These are phyloP conservation scores for Suillus fuscotomentosus DNA, from an alignment of 768 basidiomycete genomes.

Conservation along the genomic window DNA sequence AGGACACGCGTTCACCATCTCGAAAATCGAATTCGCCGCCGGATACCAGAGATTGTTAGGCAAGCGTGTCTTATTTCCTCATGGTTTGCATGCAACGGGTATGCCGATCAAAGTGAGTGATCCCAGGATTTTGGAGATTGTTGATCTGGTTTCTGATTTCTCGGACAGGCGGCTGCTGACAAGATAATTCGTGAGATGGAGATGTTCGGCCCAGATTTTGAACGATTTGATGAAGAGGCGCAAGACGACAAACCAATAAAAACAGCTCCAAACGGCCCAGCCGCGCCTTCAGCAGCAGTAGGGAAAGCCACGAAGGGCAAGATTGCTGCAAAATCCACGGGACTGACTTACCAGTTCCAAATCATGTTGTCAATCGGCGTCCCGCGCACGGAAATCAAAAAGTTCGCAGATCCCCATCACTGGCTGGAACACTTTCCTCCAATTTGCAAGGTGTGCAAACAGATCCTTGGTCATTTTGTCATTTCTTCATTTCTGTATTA, in stretches of 20 bases:
- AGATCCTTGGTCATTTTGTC: background rate
- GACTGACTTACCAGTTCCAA: constrained; percentile 96
- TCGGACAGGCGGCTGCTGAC: constrained; percentile 83
- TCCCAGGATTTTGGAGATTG: background rate
- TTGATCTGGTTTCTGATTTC: background rate
- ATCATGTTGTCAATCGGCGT: constrained; percentile 95
- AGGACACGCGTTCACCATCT: constrained; percentile 97
- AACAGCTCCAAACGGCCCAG: constrained; percentile 40
- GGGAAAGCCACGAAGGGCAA: constrained; percentile 96
- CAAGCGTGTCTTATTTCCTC: constrained; percentile 93
- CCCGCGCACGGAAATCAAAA: constrained; percentile 86
- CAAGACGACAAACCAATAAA: constrained; percentile 45
- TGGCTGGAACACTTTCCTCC: constrained; percentile 97
- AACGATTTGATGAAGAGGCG: constrained; percentile 44
- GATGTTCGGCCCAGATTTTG: constrained; percentile 90
- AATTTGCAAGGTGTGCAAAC: constrained; percentile 71
- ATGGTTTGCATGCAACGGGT: constrained; percentile 96
- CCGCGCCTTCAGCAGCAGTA: constrained; percentile 43
- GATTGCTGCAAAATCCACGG: constrained; percentile 88
- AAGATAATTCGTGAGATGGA: constrained; percentile 98
- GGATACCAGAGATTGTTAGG: constrained; percentile 96
- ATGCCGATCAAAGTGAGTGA: constrained; percentile 95
- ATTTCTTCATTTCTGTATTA: background rate
- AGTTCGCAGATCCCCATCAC: constrained; percentile 92
- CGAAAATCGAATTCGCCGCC: constrained; percentile 95